Conservation (phyloP, 2,329 filamentous ascomycete genomes). For the Pochonia chlamydosporia region DNA sequence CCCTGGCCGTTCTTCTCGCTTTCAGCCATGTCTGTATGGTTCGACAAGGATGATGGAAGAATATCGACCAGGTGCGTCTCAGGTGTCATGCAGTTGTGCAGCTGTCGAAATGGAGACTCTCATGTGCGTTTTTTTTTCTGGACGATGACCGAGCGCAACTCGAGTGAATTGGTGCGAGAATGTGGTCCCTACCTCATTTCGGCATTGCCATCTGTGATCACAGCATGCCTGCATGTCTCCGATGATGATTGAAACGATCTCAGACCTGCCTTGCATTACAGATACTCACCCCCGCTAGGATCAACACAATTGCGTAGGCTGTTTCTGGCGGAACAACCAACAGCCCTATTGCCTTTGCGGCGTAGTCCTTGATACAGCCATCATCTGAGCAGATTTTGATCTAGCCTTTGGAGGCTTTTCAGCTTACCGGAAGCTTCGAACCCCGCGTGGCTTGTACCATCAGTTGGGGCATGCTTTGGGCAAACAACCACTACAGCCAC, state of each 20-base stretch:
- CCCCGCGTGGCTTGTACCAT: too few species aligned
- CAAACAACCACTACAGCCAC: too few species aligned
- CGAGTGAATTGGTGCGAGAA: too few species aligned
- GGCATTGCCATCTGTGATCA: neutral
- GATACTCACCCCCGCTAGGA: neutral
- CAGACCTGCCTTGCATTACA: neutral
- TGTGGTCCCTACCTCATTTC: too few species aligned
- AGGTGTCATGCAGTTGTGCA: neutral
- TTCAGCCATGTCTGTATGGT: neutral
- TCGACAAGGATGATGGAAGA: neutral
- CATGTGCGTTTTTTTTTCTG: neutral
- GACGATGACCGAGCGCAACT: neutral
- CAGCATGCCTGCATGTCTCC: constrained; percentile 2
- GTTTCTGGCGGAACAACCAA: neutral
- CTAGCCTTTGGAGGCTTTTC: too few species aligned
- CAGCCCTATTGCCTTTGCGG: neutral
- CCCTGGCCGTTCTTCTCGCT: too few species aligned
- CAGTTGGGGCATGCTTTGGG: too few species aligned
- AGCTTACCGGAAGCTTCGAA: too few species aligned
- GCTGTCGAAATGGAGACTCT: neutral
- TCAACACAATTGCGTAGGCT: too few species aligned
- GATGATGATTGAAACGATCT: neutral
- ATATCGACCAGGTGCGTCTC: neutral
- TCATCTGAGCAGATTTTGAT: too few species aligned
- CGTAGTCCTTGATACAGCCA: too few species aligned